A percentile compares a stretch with the other conserved stretches of the same genome.
These are phyloP conservation scores for Bruguiera gymnorhiza DNA, from an alignment of 345 rosid species.

Conservation along the genomic window DNA sequence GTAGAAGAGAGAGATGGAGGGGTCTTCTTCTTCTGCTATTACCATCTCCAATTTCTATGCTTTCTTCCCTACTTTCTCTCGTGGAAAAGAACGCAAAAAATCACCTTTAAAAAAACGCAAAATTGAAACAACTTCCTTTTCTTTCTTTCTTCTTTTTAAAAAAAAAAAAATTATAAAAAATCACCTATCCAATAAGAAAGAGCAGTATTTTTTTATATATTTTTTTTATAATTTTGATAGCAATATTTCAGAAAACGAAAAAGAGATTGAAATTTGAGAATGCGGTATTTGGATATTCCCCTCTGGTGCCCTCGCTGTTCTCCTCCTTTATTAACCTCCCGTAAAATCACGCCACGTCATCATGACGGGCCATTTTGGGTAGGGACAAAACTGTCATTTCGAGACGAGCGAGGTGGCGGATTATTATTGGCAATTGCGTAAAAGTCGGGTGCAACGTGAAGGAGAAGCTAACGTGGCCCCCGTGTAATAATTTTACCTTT, in stretches of 20 bases:
- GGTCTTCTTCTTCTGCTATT: conserved; percentile 21
- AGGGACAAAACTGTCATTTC: conserved; percentile 16
- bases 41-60: conserved; percentile 44
- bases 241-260: neutral
- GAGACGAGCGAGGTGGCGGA: conserved; percentile 17
- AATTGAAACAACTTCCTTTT: neutral
- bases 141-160: neutral
- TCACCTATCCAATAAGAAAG: conserved; percentile 43
- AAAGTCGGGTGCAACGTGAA: neutral
- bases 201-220: neutral
- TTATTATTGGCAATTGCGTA: conserved; percentile 7
- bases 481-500: conserved; percentile 28
- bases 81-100: conserved; percentile 20
- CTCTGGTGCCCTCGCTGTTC: neutral
- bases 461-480: conserved; percentile 6
- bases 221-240: neutral
- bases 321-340: conserved; percentile 10
- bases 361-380: neutral
- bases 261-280: neutral
- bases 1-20: neutral
- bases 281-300: conserved; percentile 17
- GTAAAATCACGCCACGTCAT: conserved; percentile 21
- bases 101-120: neutral
- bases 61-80: conserved; percentile 27
- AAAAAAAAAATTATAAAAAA: conserved; percentile 36